Percentiles rank a stretch among this genome's conserved stretches.
phyloP scores from a whole-genome alignment of 345 rosid genomes.

The Conringia planisiliqua region DNA sequence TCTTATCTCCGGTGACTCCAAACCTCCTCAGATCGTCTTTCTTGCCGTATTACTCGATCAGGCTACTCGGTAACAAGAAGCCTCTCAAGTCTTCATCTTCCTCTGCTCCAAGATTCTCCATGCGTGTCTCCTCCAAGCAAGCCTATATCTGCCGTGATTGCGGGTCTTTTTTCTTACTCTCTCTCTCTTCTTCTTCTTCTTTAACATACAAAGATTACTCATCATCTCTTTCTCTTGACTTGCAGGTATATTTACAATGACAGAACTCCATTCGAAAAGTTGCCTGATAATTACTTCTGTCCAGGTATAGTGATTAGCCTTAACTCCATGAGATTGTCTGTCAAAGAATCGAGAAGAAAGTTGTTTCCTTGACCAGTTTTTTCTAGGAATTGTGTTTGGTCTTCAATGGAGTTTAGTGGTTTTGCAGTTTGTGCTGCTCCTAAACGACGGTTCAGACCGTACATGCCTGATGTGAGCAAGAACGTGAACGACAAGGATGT shows the following conservation, averaged over 20 bases:
- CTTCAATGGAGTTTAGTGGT: background rate
- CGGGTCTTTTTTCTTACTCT: conserved; percentile 45
- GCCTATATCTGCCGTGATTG: conserved; percentile 93
- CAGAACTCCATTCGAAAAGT: conserved; percentile 82
- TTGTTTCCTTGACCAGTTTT: background rate
- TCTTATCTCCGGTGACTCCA: conserved; percentile 33
- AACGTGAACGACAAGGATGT: conserved; percentile 54
- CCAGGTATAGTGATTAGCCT: conserved; percentile 45
- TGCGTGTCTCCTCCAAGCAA: conserved; percentile 84
- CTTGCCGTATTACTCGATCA: conserved; percentile 45
- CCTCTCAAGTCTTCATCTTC: conserved; percentile 25
- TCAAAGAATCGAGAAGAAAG: background rate
- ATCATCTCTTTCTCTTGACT: background rate
- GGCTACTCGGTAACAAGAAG: conserved; percentile 28
- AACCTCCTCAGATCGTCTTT: conserved; percentile 51
- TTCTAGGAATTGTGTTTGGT: background rate
- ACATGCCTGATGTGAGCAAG: conserved; percentile 57
- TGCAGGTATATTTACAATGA: conserved; percentile 84
- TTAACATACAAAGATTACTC: background rate
- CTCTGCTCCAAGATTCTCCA: conserved; percentile 54
- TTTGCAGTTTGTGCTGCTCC: conserved; percentile 94
- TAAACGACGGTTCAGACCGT: conserved; percentile 76
- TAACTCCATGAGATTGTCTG: too few species aligned
- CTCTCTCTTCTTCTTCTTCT: background rate
- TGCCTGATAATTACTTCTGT: conserved; percentile 74